Evolutionary conservation across 306 rosid species (phyloP), one percentile per base, ranked within the genome.

Genomic region (Pachyrhizus erosus): DNA sequence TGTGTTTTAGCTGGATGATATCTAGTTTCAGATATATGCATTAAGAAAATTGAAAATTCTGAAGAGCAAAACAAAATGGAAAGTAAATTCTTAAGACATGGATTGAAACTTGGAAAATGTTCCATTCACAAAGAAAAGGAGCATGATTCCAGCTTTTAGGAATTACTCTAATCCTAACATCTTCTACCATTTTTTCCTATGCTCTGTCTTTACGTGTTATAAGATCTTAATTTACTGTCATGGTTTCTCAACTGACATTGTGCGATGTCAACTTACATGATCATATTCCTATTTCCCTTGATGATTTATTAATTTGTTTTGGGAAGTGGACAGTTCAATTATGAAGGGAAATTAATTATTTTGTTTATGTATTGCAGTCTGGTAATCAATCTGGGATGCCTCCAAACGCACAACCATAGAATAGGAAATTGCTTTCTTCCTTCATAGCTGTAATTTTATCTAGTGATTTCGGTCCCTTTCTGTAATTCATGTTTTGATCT

Each of bases 371-470:
- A 40, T 55, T 81, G 86, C 91, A 94, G 97, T 83, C 93, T n/a
- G 91, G 93, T 23, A 88, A 88, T 78, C 98, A 92, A 65, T 71
- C 98, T 21, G 94, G 91, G 75, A 91, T 94, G 91, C 98, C 94
- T 24, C 89, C 91, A 27, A 91, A 68, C 26, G 87, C 87, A 60
- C 94, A 82, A 71, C 81, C 88, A 84, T 92, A 91, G 87, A 71
- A 40, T 76, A 14, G 64, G 70, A 82, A 45, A 33, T 82, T 61
- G 65, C 14, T 78, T 81, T 80, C 34, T 77, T 52, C 24, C 15
- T 78, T 42, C 31, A 9, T 48, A 31, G 55, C 62, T 76, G 55
- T 33, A 52, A 39, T 37, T 57, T 24, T n/a, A 23, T 72, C 21
- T 48, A 72, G 52, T 77, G 60, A 43, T 76, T 80, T 77, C 61